phyloP scores from a whole-genome alignment of 1,139 yeast species.

The Kodamaea ohmeri region DNA sequence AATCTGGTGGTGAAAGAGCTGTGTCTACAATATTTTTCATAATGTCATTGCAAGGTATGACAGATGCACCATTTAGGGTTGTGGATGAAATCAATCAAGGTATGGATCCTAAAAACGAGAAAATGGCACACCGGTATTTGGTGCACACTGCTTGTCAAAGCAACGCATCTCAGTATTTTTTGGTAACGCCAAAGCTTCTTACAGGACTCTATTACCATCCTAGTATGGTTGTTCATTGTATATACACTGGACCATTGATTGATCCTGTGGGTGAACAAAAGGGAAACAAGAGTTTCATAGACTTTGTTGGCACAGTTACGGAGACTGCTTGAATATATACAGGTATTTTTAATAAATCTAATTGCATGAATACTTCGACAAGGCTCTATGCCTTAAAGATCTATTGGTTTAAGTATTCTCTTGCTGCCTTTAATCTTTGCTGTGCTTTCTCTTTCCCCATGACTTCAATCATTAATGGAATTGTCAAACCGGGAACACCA shows the following conservation, averaged over 20 bases:
- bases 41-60: conserved; percentile 87
- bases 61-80: conserved; percentile 88
- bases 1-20: conserved; percentile 97
- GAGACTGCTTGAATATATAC: conserved; percentile 11
- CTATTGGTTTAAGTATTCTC: neutral
- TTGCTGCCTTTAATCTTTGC: conserved; percentile 30
- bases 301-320: conserved; percentile 16
- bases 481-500: conserved; percentile 64
- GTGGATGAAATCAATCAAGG: conserved; percentile 99
- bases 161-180: conserved; percentile 70
- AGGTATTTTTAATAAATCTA: conserved; percentile 5
- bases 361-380: too few species aligned
- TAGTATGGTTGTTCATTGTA: conserved; percentile 84
- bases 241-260: conserved; percentile 62
- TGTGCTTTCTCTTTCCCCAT: conserved; percentile 50
- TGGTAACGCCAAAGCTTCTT: conserved; percentile 88
- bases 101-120: conserved; percentile 93
- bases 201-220: conserved; percentile 76
- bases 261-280: conserved; percentile 21
- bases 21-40: conserved; percentile 89
- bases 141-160: conserved; percentile 79
- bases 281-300: conserved; percentile 29
- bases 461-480: conserved; percentile 57
- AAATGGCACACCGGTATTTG: conserved; percentile 81
- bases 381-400: too few species aligned